A percentile compares a stretch with the other conserved stretches of the same genome.
These are phyloP conservation scores for Lentinula lateritia DNA, from an alignment of 768 basidiomycete species.

Conservation along the genomic window DNA sequence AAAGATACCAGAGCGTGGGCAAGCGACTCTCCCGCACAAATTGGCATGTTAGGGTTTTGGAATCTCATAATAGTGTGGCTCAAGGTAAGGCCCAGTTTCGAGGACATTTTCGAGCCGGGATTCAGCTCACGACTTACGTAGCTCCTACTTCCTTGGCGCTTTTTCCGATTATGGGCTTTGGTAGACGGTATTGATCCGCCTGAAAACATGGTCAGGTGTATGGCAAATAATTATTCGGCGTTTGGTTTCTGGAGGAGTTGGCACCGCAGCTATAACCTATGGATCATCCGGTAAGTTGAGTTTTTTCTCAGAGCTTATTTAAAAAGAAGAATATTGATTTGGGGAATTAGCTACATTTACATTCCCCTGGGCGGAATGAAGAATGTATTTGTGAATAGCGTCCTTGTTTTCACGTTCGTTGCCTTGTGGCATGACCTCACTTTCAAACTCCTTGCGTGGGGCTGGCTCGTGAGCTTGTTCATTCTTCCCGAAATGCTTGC, in stretches of 20 bases:
- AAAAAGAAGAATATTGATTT: slow-evolving; percentile 3
- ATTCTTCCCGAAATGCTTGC: slow-evolving; percentile 81
- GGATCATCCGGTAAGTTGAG: slow-evolving; percentile 71
- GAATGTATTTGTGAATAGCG: slow-evolving; percentile 50
- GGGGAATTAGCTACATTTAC: slow-evolving; percentile 75
- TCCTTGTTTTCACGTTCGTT: slow-evolving; percentile 91
- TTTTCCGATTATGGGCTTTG: slow-evolving; percentile 93
- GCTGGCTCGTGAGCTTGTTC: slow-evolving; percentile 91
- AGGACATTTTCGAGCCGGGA: not conserved
- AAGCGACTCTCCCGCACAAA: slow-evolving; percentile 70
- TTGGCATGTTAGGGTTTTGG: slow-evolving; percentile 96
- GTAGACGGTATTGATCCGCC: slow-evolving; percentile 87
- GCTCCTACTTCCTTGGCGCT: slow-evolving; percentile 93
- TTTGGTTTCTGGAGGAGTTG: slow-evolving; percentile 94
- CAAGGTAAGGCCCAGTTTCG: slow-evolving; percentile 51
- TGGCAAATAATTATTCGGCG: slow-evolving; percentile 94
- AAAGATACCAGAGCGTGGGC: slow-evolving; percentile 84
- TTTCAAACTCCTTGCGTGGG: slow-evolving; percentile 86
- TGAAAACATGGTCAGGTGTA: slow-evolving; percentile 98
- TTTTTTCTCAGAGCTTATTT: not conserved
- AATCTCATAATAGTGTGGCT: slow-evolving; percentile 95
- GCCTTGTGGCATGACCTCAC: slow-evolving; percentile 94
- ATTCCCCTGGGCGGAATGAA: slow-evolving; percentile 80
- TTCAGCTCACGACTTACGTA: slow-evolving; percentile 23
- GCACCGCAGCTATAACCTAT: slow-evolving; percentile 96